A percentile compares a stretch with the other conserved stretches of the same genome.
Evolutionary conservation across 2,329 filamentous ascomycete genomes (phyloP).

Genomic region (Fusarium domesticum): DNA sequence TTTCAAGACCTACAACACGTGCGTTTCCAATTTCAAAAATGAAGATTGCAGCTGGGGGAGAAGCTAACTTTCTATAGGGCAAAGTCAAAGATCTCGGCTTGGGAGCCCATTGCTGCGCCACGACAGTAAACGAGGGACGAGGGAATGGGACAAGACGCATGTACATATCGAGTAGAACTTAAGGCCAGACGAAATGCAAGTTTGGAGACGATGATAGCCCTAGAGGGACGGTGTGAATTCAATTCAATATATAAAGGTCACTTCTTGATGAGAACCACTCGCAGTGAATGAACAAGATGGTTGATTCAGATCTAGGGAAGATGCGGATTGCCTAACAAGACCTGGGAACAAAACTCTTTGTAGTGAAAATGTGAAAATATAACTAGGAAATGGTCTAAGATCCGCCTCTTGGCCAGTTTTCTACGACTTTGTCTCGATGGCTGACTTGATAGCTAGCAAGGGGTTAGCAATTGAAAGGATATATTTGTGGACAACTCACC

Average conservation of each 20-base stretch:
- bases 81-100: conserved; percentile 53
- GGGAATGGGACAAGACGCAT: conserved; percentile 8
- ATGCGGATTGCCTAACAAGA: neutral
- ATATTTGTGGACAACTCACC: conserved; percentile 47
- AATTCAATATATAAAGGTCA: conserved; percentile 12
- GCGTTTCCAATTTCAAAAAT: conserved; percentile 40
- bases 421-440: conserved; percentile 37
- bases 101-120: conserved; percentile 47
- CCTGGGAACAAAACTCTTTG: neutral
- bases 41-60: neutral
- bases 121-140: conserved; percentile 28
- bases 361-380: neutral
- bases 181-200: conserved; percentile 20
- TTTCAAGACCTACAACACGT: conserved; percentile 96
- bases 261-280: neutral
- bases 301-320: neutral
- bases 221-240: conserved; percentile 4
- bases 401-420: conserved; percentile 1
- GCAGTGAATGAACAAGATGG: conserved; percentile 10
- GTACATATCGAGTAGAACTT: conserved; percentile 31
- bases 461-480: conserved; percentile 21
- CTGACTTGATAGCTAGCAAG: conserved; percentile 39
- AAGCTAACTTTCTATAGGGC: conserved; percentile 37
- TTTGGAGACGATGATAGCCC: conserved; percentile 8
- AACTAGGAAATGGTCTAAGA: neutral